Evolutionary conservation across 2,329 filamentous ascomycete species (phyloP).

Genomic region (Aspergillus latus): DNA sequence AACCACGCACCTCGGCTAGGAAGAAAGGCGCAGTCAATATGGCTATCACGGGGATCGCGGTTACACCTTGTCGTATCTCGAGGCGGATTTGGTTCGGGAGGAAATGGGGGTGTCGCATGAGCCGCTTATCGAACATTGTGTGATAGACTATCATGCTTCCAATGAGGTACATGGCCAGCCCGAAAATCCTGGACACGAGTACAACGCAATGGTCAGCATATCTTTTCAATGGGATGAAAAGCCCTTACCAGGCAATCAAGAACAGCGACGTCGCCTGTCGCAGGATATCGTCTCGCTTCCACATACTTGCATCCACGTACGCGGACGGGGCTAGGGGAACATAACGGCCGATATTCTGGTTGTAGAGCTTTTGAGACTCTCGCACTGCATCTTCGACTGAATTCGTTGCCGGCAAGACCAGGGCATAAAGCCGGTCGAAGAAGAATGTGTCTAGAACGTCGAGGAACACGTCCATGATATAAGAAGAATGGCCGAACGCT

Average conservation of each 20-base stretch:
- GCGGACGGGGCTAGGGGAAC: constrained; percentile 27
- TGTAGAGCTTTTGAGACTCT: constrained; percentile 14
- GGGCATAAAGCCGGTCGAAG: constrained; percentile 74
- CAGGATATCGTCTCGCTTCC: constrained; percentile 31
- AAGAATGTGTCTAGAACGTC: constrained; percentile 75
- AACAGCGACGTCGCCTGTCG: constrained; percentile 33
- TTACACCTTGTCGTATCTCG: constrained; percentile 76
- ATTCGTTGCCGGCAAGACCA: constrained; percentile 20
- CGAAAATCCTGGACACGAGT: constrained; percentile 69
- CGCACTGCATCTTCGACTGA: background rate
- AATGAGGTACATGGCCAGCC: constrained; percentile 75
- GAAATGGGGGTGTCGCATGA: constrained; percentile 84
- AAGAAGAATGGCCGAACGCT: background rate
- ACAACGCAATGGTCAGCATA: background rate
- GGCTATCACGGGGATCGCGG: constrained; percentile 76
- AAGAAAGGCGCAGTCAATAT: constrained; percentile 78
- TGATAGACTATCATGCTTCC: constrained; percentile 79
- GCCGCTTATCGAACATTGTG: constrained; percentile 73
- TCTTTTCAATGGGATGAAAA: background rate
- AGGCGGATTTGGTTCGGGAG: constrained; percentile 85
- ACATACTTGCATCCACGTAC: constrained; percentile 29
- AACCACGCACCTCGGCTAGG: constrained; percentile 76
- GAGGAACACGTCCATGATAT: constrained; percentile 82
- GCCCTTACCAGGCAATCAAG: constrained; percentile 29
- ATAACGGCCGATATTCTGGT: constrained; percentile 30